phyloP scores from a whole-genome alignment of 2,329 filamentous ascomycete species.

The Epichloe brachyelytri region DNA sequence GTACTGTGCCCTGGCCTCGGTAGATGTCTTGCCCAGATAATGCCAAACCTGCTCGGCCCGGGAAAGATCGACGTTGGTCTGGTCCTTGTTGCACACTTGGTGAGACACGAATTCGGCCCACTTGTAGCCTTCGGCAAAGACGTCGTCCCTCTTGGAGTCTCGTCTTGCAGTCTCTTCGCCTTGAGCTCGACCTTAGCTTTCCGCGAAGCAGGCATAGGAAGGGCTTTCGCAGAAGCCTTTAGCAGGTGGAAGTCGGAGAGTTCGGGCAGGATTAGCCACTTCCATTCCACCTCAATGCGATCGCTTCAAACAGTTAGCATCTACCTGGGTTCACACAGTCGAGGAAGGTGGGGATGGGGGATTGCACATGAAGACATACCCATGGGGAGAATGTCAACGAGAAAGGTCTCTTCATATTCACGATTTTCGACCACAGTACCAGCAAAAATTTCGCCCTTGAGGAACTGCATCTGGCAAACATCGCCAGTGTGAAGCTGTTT shows the following conservation, averaged over 20 bases:
- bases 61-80: constrained; percentile 57
- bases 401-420: constrained; percentile 56
- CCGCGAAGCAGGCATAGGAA: constrained; percentile 53
- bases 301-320: constrained; percentile 43
- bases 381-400: constrained; percentile 73
- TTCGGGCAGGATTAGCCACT: constrained; percentile 66
- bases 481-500: constrained; percentile 57
- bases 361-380: constrained; percentile 40
- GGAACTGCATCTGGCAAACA: constrained; percentile 75
- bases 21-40: constrained; percentile 76
- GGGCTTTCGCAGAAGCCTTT: constrained; percentile 61
- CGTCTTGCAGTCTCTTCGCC: constrained; percentile 47
- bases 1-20: constrained; percentile 82
- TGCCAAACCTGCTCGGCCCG: constrained; percentile 73
- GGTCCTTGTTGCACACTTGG: constrained; percentile 41
- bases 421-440: constrained; percentile 79
- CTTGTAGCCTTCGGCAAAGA: constrained; percentile 53
- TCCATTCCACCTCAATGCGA: constrained; percentile 69
- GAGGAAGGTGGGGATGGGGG: too few relatives aligned
- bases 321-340: neutral
- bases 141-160: constrained; percentile 51
- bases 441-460: constrained; percentile 79
- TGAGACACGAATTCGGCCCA: constrained; percentile 72
- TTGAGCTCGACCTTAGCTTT: constrained; percentile 56
- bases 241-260: constrained; percentile 56